Conservation (phyloP, 768 basidiomycete species). For the Calocera cornea region DNA sequence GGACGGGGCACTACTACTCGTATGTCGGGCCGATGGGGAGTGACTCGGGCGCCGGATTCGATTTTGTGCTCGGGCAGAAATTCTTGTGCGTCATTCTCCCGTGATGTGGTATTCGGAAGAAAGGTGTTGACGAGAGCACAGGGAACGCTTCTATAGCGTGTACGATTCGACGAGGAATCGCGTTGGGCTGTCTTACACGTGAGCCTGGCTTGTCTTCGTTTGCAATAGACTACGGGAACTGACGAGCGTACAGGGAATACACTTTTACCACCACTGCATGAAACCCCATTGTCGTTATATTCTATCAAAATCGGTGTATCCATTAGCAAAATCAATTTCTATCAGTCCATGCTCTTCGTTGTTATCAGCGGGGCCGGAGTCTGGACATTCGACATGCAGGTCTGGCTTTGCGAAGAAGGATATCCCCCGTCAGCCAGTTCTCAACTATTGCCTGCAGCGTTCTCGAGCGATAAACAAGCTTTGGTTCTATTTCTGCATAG, state of each 20-base stretch:
- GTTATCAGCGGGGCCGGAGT: too few relatives aligned
- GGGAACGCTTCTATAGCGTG: neutral
- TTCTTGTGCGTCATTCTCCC: neutral
- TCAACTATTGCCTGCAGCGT: too few relatives aligned
- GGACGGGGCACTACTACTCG: neutral
- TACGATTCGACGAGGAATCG: neutral
- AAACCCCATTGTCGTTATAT: neutral
- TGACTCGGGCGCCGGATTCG: neutral
- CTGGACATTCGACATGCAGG: too few relatives aligned
- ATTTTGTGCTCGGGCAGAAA: neutral
- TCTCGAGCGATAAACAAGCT: too few relatives aligned
- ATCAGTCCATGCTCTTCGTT: too few relatives aligned
- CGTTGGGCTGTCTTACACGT: neutral
- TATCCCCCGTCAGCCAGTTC: too few relatives aligned
- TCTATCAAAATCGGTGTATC: too few relatives aligned
- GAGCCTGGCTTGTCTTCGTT: neutral
- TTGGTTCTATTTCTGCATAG: too few relatives aligned
- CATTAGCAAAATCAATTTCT: too few relatives aligned
- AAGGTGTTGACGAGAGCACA: neutral
- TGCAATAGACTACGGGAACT: neutral
- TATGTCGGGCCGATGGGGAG: neutral
- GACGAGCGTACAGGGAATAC: neutral
- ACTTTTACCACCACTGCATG: neutral
- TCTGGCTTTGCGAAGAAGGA: too few relatives aligned
- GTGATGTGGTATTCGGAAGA: neutral